Evolutionary conservation across 306 rosid species (phyloP).

Genomic region (Glycyrrhiza uralensis): DNA sequence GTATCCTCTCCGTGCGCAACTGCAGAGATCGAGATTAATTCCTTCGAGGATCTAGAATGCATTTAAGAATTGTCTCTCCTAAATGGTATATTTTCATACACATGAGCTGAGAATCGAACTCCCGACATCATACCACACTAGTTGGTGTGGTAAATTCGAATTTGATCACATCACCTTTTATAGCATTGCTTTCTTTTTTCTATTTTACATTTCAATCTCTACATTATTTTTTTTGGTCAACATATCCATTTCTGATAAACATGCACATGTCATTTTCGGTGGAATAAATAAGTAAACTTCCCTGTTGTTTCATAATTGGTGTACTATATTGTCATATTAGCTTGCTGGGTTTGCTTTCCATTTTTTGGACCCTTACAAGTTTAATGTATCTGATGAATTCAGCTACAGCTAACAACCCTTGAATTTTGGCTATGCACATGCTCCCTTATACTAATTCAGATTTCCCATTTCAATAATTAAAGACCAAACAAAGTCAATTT

Average conservation of each 20-base stretch:
- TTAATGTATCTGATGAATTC: neutral
- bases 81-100: no score
- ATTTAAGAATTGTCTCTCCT: no score
- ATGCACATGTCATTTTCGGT: constrained; percentile 3
- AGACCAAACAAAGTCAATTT: constrained; percentile 13
- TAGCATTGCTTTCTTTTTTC: neutral
- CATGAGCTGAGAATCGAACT: no score
- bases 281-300: neutral
- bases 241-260: neutral
- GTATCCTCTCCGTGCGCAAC: no score
- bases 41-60: no score
- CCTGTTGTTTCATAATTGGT: neutral
- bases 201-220: neutral
- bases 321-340: neutral
- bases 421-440: constrained; percentile 15
- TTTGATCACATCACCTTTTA: neutral
- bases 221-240: constrained; percentile 4
- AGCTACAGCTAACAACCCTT: constrained; percentile 22
- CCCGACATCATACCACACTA: no score
- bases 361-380: neutral
- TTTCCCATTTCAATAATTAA: constrained; percentile 14
- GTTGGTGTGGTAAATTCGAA: no score
- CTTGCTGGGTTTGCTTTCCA: constrained; percentile 5
- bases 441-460: neutral
- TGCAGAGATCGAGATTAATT: no score